Percentiles rank a stretch among this genome's conserved stretches.
These are phyloP conservation scores for Aureobasidium sp. DNA, from an alignment of 2,329 filamentous ascomycete genomes.

Conservation along the genomic window DNA sequence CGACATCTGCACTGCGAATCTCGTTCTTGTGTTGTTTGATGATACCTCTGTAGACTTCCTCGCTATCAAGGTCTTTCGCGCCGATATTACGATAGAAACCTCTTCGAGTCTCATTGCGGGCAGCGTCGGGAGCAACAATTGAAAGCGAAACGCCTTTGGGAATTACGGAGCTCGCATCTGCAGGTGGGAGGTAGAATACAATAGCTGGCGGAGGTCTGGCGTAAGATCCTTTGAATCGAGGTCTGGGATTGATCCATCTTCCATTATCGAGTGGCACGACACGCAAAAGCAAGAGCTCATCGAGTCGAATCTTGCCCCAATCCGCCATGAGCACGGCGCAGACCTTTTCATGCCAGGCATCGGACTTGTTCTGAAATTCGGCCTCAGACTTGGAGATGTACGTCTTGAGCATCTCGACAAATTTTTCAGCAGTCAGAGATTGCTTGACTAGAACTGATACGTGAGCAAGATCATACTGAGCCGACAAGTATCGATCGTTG, in stretches of 20 bases:
- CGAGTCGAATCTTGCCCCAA: not conserved
- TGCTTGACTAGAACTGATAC: not conserved
- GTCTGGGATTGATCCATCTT: constrained; percentile 3
- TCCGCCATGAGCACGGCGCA: not conserved
- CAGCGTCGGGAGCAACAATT: constrained; percentile 10
- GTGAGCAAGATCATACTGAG: not conserved
- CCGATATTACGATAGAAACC: not conserved
- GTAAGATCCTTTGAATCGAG: not conserved
- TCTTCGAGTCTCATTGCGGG: not conserved
- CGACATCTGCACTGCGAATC: not conserved
- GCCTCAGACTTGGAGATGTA: not conserved
- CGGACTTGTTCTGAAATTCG: not conserved
- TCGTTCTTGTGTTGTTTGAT: not conserved
- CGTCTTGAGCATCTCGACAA: constrained; percentile 13
- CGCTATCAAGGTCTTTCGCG: not conserved
- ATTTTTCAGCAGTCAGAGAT: not conserved
- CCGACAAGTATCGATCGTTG: not conserved
- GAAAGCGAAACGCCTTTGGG: constrained; percentile 16
- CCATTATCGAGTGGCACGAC: constrained; percentile 17
- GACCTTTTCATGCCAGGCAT: constrained; percentile 14
- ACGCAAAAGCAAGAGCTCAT: not conserved
- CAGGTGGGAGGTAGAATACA: constrained; percentile 16
- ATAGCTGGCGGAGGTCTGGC: not conserved
- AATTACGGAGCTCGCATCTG: constrained; percentile 1
- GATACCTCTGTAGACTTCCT: not conserved